phyloP scores from a whole-genome alignment of 345 rosid genomes.

The Eucalyptus shirleyi region DNA sequence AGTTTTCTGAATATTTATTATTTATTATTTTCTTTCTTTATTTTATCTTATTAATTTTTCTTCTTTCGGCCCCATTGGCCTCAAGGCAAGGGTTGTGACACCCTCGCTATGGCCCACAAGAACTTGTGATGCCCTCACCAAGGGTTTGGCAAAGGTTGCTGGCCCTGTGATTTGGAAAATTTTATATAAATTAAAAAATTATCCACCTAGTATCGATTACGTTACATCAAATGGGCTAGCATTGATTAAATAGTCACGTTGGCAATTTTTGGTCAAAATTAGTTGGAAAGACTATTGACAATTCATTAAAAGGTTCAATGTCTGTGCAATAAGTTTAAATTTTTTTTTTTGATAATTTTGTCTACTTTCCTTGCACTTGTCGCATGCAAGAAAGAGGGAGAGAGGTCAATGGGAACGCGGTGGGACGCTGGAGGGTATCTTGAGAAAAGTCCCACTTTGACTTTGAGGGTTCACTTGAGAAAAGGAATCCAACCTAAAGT shows the following conservation, averaged over 20 bases:
- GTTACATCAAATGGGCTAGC: neutral
- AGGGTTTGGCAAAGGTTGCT: fast-evolving
- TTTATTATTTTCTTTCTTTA: too few species aligned
- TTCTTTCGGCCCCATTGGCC: neutral
- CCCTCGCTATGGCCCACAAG: neutral
- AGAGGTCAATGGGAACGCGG: neutral
- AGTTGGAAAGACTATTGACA: neutral
- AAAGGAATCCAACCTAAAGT: neutral
- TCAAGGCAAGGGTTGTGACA: neutral
- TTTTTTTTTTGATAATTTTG: too few species aligned
- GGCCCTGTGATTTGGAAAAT: too few species aligned
- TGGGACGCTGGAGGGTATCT: neutral
- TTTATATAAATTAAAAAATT: neutral
- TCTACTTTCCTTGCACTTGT: neutral
- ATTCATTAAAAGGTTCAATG: neutral
- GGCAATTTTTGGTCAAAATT: neutral
- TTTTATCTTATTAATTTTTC: neutral
- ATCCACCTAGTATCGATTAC: fast-evolving
- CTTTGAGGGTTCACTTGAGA: neutral
- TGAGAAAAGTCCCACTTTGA: neutral
- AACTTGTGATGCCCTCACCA: neutral
- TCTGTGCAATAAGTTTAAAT: too few species aligned
- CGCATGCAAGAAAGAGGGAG: neutral
- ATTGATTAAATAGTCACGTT: too few species aligned
- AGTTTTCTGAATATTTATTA: neutral